Percentiles rank a stretch among this genome's conserved stretches.
These are phyloP conservation scores for Orbilia javanica DNA, from an alignment of 2,329 filamentous ascomycete genomes.

Conservation along the genomic window DNA sequence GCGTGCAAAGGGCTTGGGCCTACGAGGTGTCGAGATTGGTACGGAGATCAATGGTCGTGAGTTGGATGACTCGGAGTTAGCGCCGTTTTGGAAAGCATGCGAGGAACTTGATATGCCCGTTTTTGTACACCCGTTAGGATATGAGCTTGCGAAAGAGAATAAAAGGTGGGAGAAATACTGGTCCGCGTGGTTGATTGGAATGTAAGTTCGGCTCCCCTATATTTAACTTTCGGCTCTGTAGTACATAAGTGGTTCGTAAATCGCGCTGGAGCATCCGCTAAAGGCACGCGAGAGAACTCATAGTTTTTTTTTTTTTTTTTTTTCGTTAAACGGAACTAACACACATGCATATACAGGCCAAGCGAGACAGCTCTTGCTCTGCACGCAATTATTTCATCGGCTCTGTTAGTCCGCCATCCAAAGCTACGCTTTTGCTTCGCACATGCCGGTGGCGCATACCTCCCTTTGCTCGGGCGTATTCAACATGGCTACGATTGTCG, in stretches of 20 bases:
- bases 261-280: too few species aligned
- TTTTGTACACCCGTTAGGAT: constrained; percentile 65
- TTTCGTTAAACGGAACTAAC: neutral
- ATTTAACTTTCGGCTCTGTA: neutral
- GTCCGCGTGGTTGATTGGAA: constrained; percentile 64
- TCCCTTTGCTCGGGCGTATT: constrained; percentile 64
- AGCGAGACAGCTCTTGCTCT: constrained; percentile 64
- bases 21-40: constrained; percentile 64
- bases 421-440: constrained; percentile 64
- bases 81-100: constrained; percentile 64
- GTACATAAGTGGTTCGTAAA: too few species aligned
- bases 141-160: constrained; percentile 64
- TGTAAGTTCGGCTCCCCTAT: constrained; percentile 58
- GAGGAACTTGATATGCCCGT: constrained; percentile 63
- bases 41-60: constrained; percentile 63
- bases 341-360: constrained; percentile 57
- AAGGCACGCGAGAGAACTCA: too few species aligned
- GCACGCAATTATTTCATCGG: constrained; percentile 63
- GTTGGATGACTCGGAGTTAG: constrained; percentile 63
- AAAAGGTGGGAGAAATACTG: constrained; percentile 64
- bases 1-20: constrained; percentile 61
- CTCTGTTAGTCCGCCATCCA: constrained; percentile 63
- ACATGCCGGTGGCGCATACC: constrained; percentile 65
- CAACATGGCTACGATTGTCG: constrained; percentile 65
- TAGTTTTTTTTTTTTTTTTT: neutral